Percentiles rank a stretch among this genome's conserved stretches.
Evolutionary conservation across 306 rosid species (phyloP).

Genomic region (Nissolia schottii): DNA sequence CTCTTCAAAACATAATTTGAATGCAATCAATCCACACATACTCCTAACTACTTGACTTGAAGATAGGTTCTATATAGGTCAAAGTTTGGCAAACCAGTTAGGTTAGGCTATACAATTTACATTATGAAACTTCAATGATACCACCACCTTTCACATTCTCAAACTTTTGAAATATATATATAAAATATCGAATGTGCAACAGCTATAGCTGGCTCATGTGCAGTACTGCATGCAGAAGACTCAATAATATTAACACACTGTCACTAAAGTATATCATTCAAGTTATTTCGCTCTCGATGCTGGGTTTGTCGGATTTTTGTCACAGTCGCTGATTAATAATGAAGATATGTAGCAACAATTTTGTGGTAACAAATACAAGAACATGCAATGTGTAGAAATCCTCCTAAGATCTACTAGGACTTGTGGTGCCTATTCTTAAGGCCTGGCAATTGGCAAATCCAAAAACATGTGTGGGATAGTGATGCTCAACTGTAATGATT

Average conservation of each 20-base stretch:
- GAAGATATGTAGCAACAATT: constrained; percentile 7
- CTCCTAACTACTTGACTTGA: neutral
- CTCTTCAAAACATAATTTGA: neutral
- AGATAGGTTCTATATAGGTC: neutral
- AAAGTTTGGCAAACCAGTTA: neutral
- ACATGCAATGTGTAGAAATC: neutral
- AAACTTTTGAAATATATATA: neutral
- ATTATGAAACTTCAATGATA: neutral
- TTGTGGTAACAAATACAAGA: constrained; percentile 41
- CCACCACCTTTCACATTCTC: neutral
- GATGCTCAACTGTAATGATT: constrained; percentile 39
- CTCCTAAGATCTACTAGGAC: neutral
- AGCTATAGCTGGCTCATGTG: neutral
- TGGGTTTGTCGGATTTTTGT: constrained; percentile 33
- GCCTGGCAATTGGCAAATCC: constrained; percentile 26
- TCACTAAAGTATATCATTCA: neutral
- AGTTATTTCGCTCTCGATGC: constrained; percentile 23
- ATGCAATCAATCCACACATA: neutral
- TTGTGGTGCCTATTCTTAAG: constrained; percentile 28
- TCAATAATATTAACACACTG: neutral
- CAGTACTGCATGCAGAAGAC: neutral
- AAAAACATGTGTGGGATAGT: constrained; percentile 23
- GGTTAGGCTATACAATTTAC: neutral
- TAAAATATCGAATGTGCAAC: neutral
- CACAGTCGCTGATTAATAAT: constrained; percentile 28